Evolutionary conservation across 257 asterid species (phyloP).

Genomic region (Solanum etuberosum): DNA sequence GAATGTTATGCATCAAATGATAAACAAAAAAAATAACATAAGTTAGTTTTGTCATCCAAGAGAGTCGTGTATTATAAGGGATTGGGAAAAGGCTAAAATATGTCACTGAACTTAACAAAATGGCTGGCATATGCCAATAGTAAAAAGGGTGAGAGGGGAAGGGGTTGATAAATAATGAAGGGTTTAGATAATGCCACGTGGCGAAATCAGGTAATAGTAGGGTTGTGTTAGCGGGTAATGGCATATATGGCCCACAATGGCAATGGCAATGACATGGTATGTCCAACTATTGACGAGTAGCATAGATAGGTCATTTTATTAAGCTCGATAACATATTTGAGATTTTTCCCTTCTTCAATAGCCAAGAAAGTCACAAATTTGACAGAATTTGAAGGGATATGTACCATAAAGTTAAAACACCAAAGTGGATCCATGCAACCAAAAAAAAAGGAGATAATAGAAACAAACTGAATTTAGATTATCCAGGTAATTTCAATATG

Average conservation of each 20-base stretch:
- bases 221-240: background rate
- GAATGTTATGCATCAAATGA: background rate
- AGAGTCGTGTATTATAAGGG: background rate
- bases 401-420: background rate
- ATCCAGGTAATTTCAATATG: background rate
- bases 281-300: background rate
- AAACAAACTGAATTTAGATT: background rate
- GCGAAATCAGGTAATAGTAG: background rate
- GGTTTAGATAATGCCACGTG: background rate
- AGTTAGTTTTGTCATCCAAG: background rate
- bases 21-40: background rate
- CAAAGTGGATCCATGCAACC: background rate
- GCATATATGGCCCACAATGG: background rate
- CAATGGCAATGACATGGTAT: background rate
- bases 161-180: background rate
- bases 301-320: background rate
- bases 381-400: background rate
- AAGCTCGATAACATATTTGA: background rate
- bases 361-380: background rate
- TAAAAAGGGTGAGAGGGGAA: background rate
- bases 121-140: background rate
- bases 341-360: background rate
- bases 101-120: background rate
- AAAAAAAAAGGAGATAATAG: background rate
- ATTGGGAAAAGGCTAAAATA: background rate